A percentile compares a stretch with the other conserved stretches of the same genome.
These are phyloP conservation scores for Jaenimonas drosophilae DNA, from an alignment of 208 protist species.

Conservation along the genomic window DNA sequence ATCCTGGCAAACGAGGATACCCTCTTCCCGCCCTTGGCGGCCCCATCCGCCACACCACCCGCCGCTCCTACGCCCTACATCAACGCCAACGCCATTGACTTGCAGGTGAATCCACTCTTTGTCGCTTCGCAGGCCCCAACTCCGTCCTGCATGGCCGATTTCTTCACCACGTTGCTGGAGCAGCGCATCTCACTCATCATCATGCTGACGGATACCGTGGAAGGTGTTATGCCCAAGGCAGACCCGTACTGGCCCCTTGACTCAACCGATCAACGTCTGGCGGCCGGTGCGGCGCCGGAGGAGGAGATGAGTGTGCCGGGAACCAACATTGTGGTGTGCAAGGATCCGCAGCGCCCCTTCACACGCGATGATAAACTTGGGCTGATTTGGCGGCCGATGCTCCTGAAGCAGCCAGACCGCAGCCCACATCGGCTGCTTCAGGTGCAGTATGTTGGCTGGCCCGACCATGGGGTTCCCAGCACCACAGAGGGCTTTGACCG, in stretches of 20 bases:
- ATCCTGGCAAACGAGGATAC: constrained; percentile 72
- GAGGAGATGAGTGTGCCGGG: constrained; percentile 4
- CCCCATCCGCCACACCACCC: too few relatives aligned
- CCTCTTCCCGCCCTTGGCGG: constrained; percentile 32
- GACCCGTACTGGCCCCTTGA: constrained; percentile 71
- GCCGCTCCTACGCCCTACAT: constrained; percentile 22
- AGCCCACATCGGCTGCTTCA: constrained; percentile 30
- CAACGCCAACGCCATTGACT: constrained; percentile 49
- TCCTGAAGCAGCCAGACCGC: constrained; percentile 8
- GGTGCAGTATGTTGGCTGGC: constrained; percentile 80
- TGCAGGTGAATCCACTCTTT: constrained; percentile 35
- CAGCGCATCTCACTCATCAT: constrained; percentile 51
- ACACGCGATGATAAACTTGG: constrained; percentile 8
- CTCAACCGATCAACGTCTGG: background rate
- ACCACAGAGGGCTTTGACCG: constrained; percentile 43
- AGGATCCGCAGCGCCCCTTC: constrained; percentile 28
- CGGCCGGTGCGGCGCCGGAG: background rate
- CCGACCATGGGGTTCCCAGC: constrained; percentile 69
- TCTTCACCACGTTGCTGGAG: constrained; percentile 27
- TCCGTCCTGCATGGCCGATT: constrained; percentile 46
- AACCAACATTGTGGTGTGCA: constrained; percentile 13
- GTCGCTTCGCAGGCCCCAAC: constrained; percentile 76
- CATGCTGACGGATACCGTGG: constrained; percentile 59
- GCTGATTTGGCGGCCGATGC: constrained; percentile 14
- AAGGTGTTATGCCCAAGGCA: constrained; percentile 53